Conservation (phyloP, 441 rosid genomes). For the Adansonia gregorii region DNA sequence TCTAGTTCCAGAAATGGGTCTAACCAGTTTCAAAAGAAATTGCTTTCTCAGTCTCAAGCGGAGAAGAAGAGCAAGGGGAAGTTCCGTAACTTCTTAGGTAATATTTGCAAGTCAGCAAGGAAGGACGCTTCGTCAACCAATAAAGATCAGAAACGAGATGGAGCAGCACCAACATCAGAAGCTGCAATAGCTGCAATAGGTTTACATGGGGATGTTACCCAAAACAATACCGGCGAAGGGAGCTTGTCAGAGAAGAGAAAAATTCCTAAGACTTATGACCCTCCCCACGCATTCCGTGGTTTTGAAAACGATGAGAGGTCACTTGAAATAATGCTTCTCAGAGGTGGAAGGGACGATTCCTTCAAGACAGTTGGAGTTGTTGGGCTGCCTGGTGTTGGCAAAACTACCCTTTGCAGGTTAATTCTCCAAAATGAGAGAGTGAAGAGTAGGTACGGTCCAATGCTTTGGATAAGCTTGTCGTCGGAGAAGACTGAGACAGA, state of each 20-base stretch:
- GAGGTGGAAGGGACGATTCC: conserved; percentile 13
- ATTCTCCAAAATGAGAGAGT: conserved; percentile 33
- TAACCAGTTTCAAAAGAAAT: neutral
- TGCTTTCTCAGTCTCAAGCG: neutral
- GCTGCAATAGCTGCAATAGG: neutral
- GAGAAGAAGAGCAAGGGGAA: neutral
- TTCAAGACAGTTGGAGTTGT: conserved; percentile 42
- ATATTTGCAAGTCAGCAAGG: neutral
- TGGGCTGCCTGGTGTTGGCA: conserved; percentile 49
- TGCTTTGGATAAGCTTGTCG: conserved; percentile 44
- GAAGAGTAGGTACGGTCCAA: conserved; percentile 36
- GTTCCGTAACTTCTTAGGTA: no score
- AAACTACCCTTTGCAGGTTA: conserved; percentile 44
- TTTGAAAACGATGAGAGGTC: conserved; percentile 38
- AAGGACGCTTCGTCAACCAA: neutral
- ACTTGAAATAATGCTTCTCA: conserved; percentile 37
- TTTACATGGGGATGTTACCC: neutral
- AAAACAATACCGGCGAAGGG: neutral
- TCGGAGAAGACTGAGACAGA: neutral
- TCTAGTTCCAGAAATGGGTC: neutral
- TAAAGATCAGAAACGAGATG: neutral
- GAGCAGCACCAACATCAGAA: neutral
- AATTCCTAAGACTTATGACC: neutral
- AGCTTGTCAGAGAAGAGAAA: neutral
- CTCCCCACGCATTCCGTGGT: conserved; percentile 24